These are phyloP conservation scores for Cyathus striatus DNA, from an alignment of 768 basidiomycete species.

Conservation along the genomic window DNA sequence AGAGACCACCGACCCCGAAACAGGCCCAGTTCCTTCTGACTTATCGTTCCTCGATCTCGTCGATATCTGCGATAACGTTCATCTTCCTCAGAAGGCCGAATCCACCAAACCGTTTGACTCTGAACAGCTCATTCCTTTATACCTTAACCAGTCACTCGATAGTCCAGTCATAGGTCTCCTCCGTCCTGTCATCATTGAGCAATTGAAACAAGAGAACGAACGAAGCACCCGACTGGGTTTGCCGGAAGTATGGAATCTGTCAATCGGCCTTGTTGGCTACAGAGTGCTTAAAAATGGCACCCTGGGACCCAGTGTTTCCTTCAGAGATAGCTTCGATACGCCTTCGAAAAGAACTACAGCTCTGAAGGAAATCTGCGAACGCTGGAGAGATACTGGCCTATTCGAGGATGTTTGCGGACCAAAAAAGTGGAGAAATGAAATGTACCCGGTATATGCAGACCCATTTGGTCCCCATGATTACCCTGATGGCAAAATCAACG, in stretches of 20 bases:
- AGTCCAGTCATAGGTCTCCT: slow-evolving; percentile 61
- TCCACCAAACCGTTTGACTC: slow-evolving; percentile 24
- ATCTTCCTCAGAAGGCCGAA: slow-evolving; percentile 22
- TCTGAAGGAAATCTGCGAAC: slow-evolving; percentile 64
- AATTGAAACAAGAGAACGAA: slow-evolving; percentile 47
- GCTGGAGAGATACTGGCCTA: slow-evolving; percentile 65
- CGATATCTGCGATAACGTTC: slow-evolving; percentile 69
- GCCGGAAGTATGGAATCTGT: slow-evolving; percentile 36
- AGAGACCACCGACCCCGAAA: neutral
- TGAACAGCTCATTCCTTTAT: slow-evolving; percentile 51
- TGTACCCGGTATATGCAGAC: slow-evolving; percentile 71
- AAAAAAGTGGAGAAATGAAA: slow-evolving; percentile 81
- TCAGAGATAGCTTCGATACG: slow-evolving; percentile 46
- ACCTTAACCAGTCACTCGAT: slow-evolving; percentile 41
- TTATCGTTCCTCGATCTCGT: slow-evolving; percentile 60
- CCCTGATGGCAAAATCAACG: slow-evolving; percentile 26
- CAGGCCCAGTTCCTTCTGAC: slow-evolving; percentile 6
- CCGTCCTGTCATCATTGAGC: slow-evolving; percentile 48
- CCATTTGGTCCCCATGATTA: slow-evolving; percentile 60
- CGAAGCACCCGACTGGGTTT: slow-evolving; percentile 17
- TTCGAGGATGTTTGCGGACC: slow-evolving; percentile 67
- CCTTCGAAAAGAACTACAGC: slow-evolving; percentile 53
- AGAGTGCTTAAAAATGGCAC: slow-evolving; percentile 17
- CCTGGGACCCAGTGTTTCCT: slow-evolving; percentile 38
- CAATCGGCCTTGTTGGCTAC: slow-evolving; percentile 19